Evolutionary conservation across 2,329 filamentous ascomycete genomes (phyloP).

Genomic region (Aspergillus eucalypticola): DNA sequence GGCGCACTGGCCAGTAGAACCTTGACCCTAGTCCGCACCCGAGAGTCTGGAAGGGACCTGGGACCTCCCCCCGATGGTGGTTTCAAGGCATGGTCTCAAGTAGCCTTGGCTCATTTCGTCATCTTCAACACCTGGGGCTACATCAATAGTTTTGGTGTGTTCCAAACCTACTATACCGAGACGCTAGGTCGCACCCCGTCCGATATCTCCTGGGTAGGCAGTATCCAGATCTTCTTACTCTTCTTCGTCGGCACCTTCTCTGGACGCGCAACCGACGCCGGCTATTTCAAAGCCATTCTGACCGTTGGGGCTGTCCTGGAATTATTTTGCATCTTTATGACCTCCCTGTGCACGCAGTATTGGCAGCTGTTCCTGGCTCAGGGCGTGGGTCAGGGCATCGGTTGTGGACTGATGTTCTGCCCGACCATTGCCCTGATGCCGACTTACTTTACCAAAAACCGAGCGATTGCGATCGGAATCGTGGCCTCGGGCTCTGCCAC

Average conservation of each 20-base stretch:
- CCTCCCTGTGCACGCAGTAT: slow-evolving; percentile 49
- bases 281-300: slow-evolving; percentile 50
- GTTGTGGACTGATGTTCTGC: slow-evolving; percentile 57
- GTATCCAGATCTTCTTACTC: slow-evolving; percentile 53
- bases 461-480: slow-evolving; percentile 61
- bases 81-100: slow-evolving; percentile 57
- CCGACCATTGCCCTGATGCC: slow-evolving; percentile 57
- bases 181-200: slow-evolving; percentile 45
- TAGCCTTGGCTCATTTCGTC: slow-evolving; percentile 53
- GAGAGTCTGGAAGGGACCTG: slow-evolving; percentile 37
- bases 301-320: slow-evolving; percentile 47
- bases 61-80: slow-evolving; percentile 54
- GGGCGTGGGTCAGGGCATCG: slow-evolving; percentile 59
- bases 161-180: slow-evolving; percentile 55
- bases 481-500: slow-evolving; percentile 61
- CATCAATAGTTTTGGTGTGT: slow-evolving; percentile 58
- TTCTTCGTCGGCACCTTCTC: slow-evolving; percentile 55
- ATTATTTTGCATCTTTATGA: slow-evolving; percentile 54
- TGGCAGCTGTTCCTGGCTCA: slow-evolving; percentile 55
- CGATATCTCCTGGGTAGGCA: slow-evolving; percentile 56
- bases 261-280: slow-evolving; percentile 55
- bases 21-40: slow-evolving; percentile 40
- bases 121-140: slow-evolving; percentile 61
- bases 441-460: slow-evolving; percentile 63
- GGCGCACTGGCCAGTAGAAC: slow-evolving; percentile 28